These are phyloP conservation scores for Pleoardoris graminearum DNA, from an alignment of 2,329 filamentous ascomycete species.

Conservation along the genomic window DNA sequence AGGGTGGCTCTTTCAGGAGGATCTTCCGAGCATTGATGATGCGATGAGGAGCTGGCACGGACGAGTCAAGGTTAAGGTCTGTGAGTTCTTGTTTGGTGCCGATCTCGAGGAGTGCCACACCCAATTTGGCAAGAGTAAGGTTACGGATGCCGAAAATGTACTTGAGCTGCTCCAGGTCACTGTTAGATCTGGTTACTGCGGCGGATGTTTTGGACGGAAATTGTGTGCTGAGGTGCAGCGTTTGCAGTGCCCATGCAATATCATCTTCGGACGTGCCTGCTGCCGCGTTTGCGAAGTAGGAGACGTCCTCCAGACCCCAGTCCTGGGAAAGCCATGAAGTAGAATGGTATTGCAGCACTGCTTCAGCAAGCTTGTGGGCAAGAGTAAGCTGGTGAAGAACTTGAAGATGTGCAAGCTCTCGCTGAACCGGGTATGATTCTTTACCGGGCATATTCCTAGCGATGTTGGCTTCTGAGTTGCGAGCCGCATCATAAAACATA, in stretches of 20 bases:
- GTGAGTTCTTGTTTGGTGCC: conserved; percentile 6
- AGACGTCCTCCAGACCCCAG: conserved; percentile 12
- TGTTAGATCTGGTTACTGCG: background rate
- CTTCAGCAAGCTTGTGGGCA: conserved; percentile 11
- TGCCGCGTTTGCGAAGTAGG: conserved; percentile 1
- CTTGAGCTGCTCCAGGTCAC: conserved; percentile 1
- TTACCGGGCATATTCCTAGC: background rate
- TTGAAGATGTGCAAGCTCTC: conserved; percentile 5
- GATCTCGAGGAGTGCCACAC: conserved; percentile 14
- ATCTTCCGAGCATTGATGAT: conserved; percentile 3
- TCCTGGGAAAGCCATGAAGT: conserved; percentile 14
- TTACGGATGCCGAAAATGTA: conserved; percentile 16
- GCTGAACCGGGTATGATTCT: background rate
- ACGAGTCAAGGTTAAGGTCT: background rate
- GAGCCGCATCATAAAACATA: conserved; percentile 12
- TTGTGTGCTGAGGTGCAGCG: conserved; percentile 9
- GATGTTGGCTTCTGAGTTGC: conserved; percentile 1
- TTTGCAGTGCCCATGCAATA: conserved; percentile 2
- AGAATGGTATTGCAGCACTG: conserved; percentile 11
- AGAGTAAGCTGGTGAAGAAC: conserved; percentile 11
- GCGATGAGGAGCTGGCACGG: background rate
- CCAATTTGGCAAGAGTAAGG: conserved; percentile 13
- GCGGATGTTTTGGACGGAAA: background rate
- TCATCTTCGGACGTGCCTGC: background rate
- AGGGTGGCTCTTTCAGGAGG: background rate